These are phyloP conservation scores for Mucor piriformis DNA, from an alignment of 371 early-diverging fungal genomes.

Conservation along the genomic window DNA sequence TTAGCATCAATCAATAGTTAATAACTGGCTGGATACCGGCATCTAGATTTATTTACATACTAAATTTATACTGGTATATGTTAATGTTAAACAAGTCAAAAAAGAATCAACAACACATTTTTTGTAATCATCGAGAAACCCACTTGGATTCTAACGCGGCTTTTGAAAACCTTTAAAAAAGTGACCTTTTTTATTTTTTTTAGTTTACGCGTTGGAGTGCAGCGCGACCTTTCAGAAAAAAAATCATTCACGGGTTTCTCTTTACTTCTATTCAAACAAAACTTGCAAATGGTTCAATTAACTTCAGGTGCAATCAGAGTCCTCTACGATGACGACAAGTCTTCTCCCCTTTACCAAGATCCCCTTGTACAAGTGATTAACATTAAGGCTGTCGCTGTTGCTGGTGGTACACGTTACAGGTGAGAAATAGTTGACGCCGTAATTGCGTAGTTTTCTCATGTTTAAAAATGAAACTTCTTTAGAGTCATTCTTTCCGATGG, in stretches of 20 bases:
- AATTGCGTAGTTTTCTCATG: slow-evolving; percentile 1
- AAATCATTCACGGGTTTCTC: neutral
- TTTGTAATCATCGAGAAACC: too few species aligned
- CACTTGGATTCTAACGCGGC: too few species aligned
- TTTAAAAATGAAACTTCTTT: neutral
- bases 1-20: too few species aligned
- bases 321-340: slow-evolving; percentile 43
- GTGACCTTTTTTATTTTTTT: too few species aligned
- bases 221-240: too few species aligned
- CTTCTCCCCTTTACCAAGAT: slow-evolving; percentile 21
- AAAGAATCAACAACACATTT: too few species aligned
- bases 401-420: slow-evolving; percentile 60
- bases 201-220: too few species aligned
- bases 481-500: slow-evolving; percentile 78
- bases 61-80: too few species aligned
- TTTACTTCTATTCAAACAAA: neutral
- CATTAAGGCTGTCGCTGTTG: slow-evolving; percentile 51
- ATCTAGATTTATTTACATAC: too few species aligned
- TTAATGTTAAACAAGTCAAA: too few species aligned
- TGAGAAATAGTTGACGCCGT: slow-evolving; percentile 16
- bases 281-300: slow-evolving; percentile 33
- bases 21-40: too few species aligned
- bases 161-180: neutral
- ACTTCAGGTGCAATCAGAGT: slow-evolving; percentile 48
- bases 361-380: slow-evolving; percentile 69